Evolutionary conservation across 192 early-diverging fungal genomes (phyloP), one percentile per base, ranked within the genome.

Genomic region (Lobosporangium transversale): DNA sequence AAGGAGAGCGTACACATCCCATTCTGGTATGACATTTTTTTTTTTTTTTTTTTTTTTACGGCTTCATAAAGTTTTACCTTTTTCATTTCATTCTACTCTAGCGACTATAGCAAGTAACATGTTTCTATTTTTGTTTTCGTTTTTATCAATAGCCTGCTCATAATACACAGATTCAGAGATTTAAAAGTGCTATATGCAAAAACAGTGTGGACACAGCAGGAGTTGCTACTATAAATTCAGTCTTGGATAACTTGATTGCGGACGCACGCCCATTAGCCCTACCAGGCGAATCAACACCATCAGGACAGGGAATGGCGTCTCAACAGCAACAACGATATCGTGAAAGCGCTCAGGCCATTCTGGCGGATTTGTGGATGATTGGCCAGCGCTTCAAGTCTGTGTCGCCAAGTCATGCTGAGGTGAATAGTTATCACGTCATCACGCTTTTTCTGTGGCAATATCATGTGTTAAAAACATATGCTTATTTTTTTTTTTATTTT

Each of bases 311-410:
- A 20, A 60, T 52, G 63, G 32, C 42, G 3, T 31, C 53, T 18
- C 57, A 36, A 15, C 73, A 66, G 9, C 58, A 61, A 31, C 36
- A 61, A 32, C n/a, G 42, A 12, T 29, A 61, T 1, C 50, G 73
- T 5, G 73, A 76, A 27, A 66, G 73, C 29, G 73, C 73, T 2
- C 64, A 66, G 23, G 64, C 65, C 20, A 44, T 67, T 10, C 23
- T 76, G 53, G 58, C 73, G 17, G 64, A 76, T 40, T 21, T 76
- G 4, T 76, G 73, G 73, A 57, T 76, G 73, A 62, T 76, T 51
- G 73, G 64, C 12, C 73, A 76, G 30, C 64, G 73, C 42, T 76
- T 76, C 59, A 76, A 76, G 40, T 62, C 73, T 9, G 53, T 76
- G 0, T 76, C 73, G 3, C 51, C 29, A 2, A 62, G 64, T 8